Conservation (phyloP, 495 filamentous ascomycete genomes). For the Penicillium dipodomyicola region DNA sequence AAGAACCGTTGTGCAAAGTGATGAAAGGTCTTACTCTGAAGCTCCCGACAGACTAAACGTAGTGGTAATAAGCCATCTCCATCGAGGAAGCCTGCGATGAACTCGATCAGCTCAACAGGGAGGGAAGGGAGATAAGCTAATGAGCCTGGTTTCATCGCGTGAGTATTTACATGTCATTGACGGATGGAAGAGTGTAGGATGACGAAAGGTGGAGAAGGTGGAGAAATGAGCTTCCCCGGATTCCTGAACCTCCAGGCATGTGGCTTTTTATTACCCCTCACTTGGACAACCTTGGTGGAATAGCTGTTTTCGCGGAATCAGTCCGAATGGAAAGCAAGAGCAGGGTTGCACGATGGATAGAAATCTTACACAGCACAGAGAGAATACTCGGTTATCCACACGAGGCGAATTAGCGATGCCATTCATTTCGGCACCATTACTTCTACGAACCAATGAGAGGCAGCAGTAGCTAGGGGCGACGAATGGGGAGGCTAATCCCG, state of each 20-base stretch:
- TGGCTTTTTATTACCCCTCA: conserved; percentile 22
- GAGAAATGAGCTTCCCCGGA: conserved; percentile 23
- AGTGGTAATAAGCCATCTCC: conserved; percentile 16
- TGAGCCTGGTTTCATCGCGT: neutral
- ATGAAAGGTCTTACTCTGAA: conserved; percentile 30
- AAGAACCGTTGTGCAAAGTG: conserved; percentile 29
- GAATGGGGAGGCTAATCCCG: too few relatives aligned
- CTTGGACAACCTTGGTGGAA: neutral
- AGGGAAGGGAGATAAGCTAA: conserved; percentile 12
- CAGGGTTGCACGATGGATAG: too few relatives aligned
- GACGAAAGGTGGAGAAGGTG: conserved; percentile 12
- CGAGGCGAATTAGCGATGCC: too few relatives aligned
- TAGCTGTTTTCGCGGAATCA: too few relatives aligned
- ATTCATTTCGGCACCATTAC: too few relatives aligned
- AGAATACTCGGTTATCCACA: too few relatives aligned
- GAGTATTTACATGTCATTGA: neutral
- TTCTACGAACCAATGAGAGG: too few relatives aligned
- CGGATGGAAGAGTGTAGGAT: neutral
- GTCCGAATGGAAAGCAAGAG: too few relatives aligned
- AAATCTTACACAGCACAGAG: too few relatives aligned
- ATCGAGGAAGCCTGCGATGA: conserved; percentile 19
- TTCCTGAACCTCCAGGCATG: conserved; percentile 6
- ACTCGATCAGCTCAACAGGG: conserved; percentile 27
- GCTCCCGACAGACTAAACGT: conserved; percentile 24
- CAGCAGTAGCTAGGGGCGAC: too few relatives aligned